Conservation (phyloP, 306 rosid species). For the Citrullus mucosospermus region DNA sequence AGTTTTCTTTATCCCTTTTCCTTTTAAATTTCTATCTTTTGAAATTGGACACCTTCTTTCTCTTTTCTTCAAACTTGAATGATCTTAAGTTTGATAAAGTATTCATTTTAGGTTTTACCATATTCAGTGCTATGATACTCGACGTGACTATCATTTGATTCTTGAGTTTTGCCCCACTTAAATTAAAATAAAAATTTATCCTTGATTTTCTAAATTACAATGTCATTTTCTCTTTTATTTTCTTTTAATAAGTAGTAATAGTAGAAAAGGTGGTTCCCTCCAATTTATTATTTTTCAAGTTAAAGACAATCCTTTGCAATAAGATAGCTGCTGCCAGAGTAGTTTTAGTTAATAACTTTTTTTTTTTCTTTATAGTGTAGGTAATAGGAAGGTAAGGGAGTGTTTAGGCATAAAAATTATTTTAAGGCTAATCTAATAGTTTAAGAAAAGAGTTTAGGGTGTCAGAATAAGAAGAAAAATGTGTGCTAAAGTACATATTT, state of each 20-base stretch:
- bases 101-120: neutral
- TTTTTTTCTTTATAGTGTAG: neutral
- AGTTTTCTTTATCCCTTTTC: neutral
- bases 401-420: too few relatives aligned
- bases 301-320: neutral
- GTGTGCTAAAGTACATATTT: too few relatives aligned
- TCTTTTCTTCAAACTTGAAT: neutral
- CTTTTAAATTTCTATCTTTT: neutral
- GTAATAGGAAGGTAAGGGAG: neutral
- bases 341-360: neutral
- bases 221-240: neutral
- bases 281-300: neutral
- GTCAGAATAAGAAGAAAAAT: too few relatives aligned
- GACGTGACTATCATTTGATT: neutral
- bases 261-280: neutral
- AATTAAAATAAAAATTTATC: neutral
- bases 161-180: neutral
- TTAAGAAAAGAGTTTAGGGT: too few relatives aligned
- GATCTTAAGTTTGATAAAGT: neutral
- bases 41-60: neutral
- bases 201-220: neutral
- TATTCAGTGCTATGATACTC: neutral
- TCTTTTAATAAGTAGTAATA: neutral
- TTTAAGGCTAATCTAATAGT: too few relatives aligned
- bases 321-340: neutral